phyloP scores from a whole-genome alignment of 176 grass and related monocot genomes.

The Lolium perenne region DNA sequence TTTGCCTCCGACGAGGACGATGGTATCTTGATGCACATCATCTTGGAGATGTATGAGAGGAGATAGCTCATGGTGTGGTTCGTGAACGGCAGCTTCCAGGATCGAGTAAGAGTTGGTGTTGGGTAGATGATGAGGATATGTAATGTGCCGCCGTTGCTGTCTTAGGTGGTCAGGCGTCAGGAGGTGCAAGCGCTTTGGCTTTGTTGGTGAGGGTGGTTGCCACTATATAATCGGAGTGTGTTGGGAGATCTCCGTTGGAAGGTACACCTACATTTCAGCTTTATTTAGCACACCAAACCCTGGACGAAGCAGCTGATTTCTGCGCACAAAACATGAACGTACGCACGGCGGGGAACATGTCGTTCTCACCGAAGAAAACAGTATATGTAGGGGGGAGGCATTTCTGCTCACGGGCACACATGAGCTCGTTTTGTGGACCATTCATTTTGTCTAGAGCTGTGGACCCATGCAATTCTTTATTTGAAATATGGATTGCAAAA shows the following conservation, averaged over 20 bases:
- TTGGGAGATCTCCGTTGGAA: slow-evolving; percentile 54
- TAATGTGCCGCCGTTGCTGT: neutral
- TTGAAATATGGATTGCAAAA: no score
- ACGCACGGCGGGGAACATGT: neutral
- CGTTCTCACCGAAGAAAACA: neutral
- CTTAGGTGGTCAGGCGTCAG: slow-evolving; percentile 44
- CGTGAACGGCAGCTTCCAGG: slow-evolving; percentile 13
- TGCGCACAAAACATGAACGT: neutral
- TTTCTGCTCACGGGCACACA: no score
- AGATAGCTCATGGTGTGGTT: slow-evolving; percentile 69
- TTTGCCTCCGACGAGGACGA: slow-evolving; percentile 25
- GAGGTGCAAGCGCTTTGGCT: slow-evolving; percentile 47
- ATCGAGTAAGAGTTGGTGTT: neutral
- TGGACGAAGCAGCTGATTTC: slow-evolving; percentile 38
- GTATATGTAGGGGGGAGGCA: neutral
- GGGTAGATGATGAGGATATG: slow-evolving; percentile 25
- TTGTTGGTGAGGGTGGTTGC: slow-evolving; percentile 55
- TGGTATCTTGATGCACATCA: slow-evolving; percentile 57
- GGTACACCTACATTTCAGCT: slow-evolving; percentile 64
- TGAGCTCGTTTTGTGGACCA: no score
- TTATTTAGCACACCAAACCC: slow-evolving; percentile 51
- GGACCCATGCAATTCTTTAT: no score
- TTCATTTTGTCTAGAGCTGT: no score
- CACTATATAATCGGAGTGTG: slow-evolving; percentile 22
- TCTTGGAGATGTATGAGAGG: slow-evolving; percentile 52